Conservation (phyloP, 805 yeast genomes). For the Candida ulmi region DNA sequence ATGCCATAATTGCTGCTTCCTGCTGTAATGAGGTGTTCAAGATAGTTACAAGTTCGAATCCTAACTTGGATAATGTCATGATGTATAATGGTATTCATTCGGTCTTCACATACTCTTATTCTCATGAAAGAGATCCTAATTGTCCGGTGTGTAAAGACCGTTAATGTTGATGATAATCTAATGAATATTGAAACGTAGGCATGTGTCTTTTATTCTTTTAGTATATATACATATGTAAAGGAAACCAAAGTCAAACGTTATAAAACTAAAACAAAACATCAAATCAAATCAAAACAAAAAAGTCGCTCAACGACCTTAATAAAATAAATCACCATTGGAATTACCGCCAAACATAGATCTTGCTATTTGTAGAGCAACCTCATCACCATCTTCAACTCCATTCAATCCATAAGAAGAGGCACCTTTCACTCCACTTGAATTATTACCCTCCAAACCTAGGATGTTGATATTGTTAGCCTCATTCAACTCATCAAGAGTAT, state of each 20-base stretch:
- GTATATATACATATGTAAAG: no score
- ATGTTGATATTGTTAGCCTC: background rate
- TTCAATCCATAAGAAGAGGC: background rate
- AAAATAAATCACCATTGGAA: constrained; percentile 1
- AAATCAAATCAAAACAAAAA: no score
- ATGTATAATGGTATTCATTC: constrained; percentile 83
- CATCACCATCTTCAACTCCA: constrained; percentile 11
- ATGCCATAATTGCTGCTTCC: constrained; percentile 85
- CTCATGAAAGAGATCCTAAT: constrained; percentile 49
- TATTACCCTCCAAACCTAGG: background rate
- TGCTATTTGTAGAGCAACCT: constrained; percentile 22
- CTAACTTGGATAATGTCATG: constrained; percentile 69
- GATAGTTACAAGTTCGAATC: constrained; percentile 64
- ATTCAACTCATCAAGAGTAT: background rate
- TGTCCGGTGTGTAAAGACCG: constrained; percentile 75
- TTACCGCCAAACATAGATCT: constrained; percentile 22
- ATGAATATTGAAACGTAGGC: background rate
- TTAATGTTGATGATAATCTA: constrained; percentile 1
- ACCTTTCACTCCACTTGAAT: background rate
- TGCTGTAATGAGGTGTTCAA: constrained; percentile 86
- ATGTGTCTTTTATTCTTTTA: no score
- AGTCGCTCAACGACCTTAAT: background rate
- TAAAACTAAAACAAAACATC: no score
- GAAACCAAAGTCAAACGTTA: no score
- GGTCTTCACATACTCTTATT: constrained; percentile 67